These are phyloP conservation scores for Suillus fuscotomentosus DNA, from an alignment of 768 basidiomycete genomes.

Conservation along the genomic window DNA sequence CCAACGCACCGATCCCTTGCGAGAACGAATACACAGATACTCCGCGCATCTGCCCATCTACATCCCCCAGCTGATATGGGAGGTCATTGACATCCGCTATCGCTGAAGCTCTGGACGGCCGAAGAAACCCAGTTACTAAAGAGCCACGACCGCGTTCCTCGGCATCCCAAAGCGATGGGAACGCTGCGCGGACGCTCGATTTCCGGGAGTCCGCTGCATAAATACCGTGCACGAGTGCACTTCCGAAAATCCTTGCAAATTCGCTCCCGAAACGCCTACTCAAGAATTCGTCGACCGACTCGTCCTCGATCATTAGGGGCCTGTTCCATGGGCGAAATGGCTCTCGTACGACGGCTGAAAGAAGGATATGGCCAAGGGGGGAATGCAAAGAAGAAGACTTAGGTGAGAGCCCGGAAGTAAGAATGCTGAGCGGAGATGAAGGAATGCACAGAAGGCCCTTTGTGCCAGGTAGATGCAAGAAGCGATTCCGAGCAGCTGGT, in stretches of 20 bases:
- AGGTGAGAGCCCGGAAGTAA: constrained; percentile 31
- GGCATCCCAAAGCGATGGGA: constrained; percentile 70
- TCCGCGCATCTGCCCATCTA: constrained; percentile 47
- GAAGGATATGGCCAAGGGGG: constrained; percentile 41
- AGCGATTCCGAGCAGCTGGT: constrained; percentile 76
- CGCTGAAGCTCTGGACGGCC: constrained; percentile 15
- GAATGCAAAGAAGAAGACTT: constrained; percentile 33
- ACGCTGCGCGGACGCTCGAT: constrained; percentile 75
- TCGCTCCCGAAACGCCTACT: constrained; percentile 66
- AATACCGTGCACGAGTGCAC: constrained; percentile 86
- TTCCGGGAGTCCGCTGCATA: constrained; percentile 83
- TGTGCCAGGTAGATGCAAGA: constrained; percentile 54
- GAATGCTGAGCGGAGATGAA: constrained; percentile 35
- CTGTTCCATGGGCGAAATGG: constrained; percentile 50
- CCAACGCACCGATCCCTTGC: constrained; percentile 72
- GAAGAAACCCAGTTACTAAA: constrained; percentile 58
- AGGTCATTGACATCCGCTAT: constrained; percentile 13
- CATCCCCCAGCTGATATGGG: constrained; percentile 50
- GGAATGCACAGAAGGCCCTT: constrained; percentile 55
- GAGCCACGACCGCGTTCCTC: constrained; percentile 71
- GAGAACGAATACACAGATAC: constrained; percentile 79
- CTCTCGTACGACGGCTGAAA: constrained; percentile 59
- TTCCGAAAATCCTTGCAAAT: constrained; percentile 75
- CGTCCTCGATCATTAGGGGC: constrained; percentile 50
- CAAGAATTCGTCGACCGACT: constrained; percentile 79